phyloP scores from a whole-genome alignment of 805 yeast species.

The Kodamaea sagamina region DNA sequence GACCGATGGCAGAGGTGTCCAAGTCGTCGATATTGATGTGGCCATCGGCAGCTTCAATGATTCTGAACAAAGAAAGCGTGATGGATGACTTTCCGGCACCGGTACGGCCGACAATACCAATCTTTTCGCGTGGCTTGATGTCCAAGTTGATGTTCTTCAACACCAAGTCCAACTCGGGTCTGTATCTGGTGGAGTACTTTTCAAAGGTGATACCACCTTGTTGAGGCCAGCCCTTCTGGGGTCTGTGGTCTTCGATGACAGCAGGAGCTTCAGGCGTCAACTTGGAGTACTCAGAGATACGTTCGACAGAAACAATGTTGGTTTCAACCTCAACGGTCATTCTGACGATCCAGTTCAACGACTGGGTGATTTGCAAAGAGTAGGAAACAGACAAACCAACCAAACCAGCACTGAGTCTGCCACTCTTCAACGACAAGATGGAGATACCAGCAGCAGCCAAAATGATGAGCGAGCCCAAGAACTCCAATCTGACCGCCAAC shows the following conservation, averaged over 20 bases:
- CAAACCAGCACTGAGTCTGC: slow-evolving; percentile 80
- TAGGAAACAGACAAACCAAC: slow-evolving; percentile 94
- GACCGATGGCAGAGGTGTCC: slow-evolving; percentile 38
- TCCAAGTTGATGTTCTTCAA: slow-evolving; percentile 40
- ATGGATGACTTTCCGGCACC: slow-evolving; percentile 50
- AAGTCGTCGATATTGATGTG: slow-evolving; percentile 37
- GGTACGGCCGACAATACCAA: slow-evolving; percentile 49
- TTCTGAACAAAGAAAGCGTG: slow-evolving; percentile 46
- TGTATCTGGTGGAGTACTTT: slow-evolving; percentile 43
- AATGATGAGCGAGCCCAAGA: slow-evolving; percentile 86
- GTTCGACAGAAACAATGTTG: slow-evolving; percentile 93
- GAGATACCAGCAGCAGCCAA: slow-evolving; percentile 83
- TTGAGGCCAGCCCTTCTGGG: slow-evolving; percentile 46
- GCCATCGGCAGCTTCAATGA: slow-evolving; percentile 42
- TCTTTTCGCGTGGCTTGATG: slow-evolving; percentile 40
- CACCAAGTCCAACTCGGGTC: slow-evolving; percentile 47
- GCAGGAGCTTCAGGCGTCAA: slow-evolving; percentile 84
- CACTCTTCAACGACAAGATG: slow-evolving; percentile 65
- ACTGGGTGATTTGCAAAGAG: slow-evolving; percentile 89
- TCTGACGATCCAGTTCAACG: slow-evolving; percentile 96
- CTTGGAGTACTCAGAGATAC: slow-evolving; percentile 85
- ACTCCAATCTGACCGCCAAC: slow-evolving; percentile 93
- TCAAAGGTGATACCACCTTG: slow-evolving; percentile 39
- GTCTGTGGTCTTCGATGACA: slow-evolving; percentile 62
- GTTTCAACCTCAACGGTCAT: slow-evolving; percentile 99